These are phyloP conservation scores for Diaporthe sp. DNA, from an alignment of 2,329 filamentous ascomycete genomes.

Conservation along the genomic window DNA sequence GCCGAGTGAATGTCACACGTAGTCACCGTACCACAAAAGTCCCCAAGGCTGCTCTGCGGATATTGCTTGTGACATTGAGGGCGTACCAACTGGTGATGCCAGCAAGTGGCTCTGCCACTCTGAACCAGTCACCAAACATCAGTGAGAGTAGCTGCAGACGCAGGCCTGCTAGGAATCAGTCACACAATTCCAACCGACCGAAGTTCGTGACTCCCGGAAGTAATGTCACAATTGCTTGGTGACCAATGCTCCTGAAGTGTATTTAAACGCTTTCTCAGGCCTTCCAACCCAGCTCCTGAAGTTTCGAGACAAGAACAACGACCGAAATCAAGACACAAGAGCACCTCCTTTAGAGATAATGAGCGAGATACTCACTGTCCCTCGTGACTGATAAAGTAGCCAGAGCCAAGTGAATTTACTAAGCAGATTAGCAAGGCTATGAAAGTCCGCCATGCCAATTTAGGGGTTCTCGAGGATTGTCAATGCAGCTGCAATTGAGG, in stretches of 20 bases:
- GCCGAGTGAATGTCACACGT: no score
- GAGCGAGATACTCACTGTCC: no score
- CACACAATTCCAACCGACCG: background rate
- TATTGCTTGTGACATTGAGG: no score
- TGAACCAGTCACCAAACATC: background rate
- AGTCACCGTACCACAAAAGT: no score
- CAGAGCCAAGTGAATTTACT: no score
- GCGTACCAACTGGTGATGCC: background rate
- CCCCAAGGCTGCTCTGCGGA: background rate
- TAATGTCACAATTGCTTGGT: background rate
- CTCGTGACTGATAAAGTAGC: no score
- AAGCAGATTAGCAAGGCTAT: no score
- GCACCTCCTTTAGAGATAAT: no score
- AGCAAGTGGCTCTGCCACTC: background rate
- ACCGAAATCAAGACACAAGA: background rate
- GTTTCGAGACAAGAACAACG: background rate
- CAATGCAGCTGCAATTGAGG: no score
- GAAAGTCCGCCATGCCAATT: no score
- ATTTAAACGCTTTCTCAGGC: background rate
- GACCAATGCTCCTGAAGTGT: background rate
- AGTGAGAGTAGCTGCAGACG: background rate
- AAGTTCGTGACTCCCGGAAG: background rate
- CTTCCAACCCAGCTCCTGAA: background rate
- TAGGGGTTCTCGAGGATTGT: no score
- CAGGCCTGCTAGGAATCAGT: background rate